Percentiles rank a stretch among this genome's conserved stretches.
Evolutionary conservation across 176 grass and related monocot genomes (phyloP).

Genomic region (Panicum miliaceum): DNA sequence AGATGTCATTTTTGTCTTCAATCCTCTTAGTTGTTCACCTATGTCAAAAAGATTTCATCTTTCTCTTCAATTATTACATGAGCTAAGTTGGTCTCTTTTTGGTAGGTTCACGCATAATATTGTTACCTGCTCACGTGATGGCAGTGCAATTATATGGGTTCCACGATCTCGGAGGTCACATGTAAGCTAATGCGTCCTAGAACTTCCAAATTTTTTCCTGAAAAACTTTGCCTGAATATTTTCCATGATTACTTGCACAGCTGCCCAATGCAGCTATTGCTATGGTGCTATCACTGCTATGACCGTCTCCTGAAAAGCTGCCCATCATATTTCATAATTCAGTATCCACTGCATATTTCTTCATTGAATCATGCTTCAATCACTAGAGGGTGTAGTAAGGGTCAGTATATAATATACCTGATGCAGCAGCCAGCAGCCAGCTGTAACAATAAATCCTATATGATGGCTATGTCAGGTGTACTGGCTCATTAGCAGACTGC

Average conservation of each 20-base stretch:
- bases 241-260: slow-evolving; percentile 9
- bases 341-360: slow-evolving; percentile 6
- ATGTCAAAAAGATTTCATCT: neutral
- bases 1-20: slow-evolving; percentile 7
- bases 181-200: slow-evolving; percentile 51
- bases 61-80: slow-evolving; percentile 24
- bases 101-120: slow-evolving; percentile 96
- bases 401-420: slow-evolving; percentile 29
- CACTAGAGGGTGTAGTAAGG: neutral
- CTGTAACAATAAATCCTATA: neutral
- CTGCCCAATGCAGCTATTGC: neutral
- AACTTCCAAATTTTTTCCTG: neutral
- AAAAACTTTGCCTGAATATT: slow-evolving; percentile 20
- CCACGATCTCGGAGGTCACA: slow-evolving; percentile 96
- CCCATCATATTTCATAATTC: slow-evolving; percentile 19
- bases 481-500: neutral
- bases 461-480: neutral
- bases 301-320: slow-evolving; percentile 1
- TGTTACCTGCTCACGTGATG: slow-evolving; percentile 98
- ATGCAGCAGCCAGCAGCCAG: neutral
- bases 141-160: slow-evolving; percentile 99
- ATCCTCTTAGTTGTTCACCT: neutral
- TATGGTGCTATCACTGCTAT: neutral
- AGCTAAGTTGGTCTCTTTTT: slow-evolving; percentile 42
- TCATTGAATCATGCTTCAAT: neutral